These are phyloP conservation scores for Trifolium fragiferum DNA, from an alignment of 306 rosid genomes.

Conservation along the genomic window DNA sequence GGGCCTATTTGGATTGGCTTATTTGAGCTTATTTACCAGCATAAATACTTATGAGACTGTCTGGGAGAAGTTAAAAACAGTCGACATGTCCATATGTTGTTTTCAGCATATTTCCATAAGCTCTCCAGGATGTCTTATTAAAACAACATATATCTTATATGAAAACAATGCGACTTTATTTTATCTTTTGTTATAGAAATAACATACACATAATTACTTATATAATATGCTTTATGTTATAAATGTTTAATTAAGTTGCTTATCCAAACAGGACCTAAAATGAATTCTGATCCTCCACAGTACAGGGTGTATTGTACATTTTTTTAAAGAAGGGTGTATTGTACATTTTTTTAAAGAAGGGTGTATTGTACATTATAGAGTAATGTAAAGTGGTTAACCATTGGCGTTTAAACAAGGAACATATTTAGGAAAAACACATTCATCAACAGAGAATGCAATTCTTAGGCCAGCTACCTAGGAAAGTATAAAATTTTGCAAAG, in stretches of 20 bases:
- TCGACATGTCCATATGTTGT: background rate
- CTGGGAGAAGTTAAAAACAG: background rate
- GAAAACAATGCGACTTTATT: background rate
- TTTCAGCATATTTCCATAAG: background rate
- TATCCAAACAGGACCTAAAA: background rate
- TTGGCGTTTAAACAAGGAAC: background rate
- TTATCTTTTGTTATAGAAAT: background rate
- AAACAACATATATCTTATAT: too few species aligned
- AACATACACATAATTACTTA: background rate
- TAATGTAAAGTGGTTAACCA: constrained; percentile 16
- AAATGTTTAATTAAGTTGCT: background rate
- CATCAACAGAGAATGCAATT: constrained; percentile 15
- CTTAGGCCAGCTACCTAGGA: background rate
- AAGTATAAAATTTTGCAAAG: constrained; percentile 17
- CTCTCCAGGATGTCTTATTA: background rate
- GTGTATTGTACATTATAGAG: constrained; percentile 21
- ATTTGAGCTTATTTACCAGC: background rate
- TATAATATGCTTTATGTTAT: too few species aligned
- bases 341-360: background rate
- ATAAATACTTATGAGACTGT: background rate
- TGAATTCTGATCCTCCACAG: constrained; percentile 17
- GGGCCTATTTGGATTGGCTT: background rate
- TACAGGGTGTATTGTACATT: constrained; percentile 13
- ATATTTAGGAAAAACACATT: constrained; percentile 1
- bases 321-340: background rate